Evolutionary conservation across 768 basidiomycete genomes (phyloP).

Genomic region (Suillus alpinus): DNA sequence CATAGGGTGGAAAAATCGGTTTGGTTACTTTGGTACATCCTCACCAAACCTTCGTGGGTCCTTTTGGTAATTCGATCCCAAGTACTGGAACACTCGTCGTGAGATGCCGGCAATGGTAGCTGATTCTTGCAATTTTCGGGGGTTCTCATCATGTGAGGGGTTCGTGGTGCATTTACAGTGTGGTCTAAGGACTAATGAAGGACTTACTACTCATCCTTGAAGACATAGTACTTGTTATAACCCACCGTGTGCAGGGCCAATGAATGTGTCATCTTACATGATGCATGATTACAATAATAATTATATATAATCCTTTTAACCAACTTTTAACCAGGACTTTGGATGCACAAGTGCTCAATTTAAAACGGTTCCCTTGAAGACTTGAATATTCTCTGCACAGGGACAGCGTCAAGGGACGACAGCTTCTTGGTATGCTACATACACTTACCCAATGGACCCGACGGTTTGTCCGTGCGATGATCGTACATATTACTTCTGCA

Average conservation of each 20-base stretch:
- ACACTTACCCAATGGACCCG: background rate
- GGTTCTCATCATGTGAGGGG: background rate
- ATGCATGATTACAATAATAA: background rate
- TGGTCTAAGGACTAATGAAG: background rate
- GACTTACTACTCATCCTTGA: background rate
- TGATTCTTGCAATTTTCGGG: background rate
- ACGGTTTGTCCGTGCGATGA: background rate
- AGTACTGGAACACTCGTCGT: background rate
- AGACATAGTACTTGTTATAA: background rate
- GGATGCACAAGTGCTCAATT: background rate
- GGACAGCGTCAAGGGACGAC: background rate
- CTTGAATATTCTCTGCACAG: background rate
- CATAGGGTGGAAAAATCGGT: background rate
- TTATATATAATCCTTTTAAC: too few species aligned
- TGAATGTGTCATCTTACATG: too few species aligned
- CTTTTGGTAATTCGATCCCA: background rate
- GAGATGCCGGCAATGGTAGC: background rate
- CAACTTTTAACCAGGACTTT: background rate
- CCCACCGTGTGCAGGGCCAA: too few species aligned
- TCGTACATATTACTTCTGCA: background rate
- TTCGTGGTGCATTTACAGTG: background rate
- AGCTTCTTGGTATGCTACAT: background rate
- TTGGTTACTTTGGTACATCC: background rate
- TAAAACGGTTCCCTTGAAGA: background rate
- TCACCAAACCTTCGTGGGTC: background rate